phyloP scores from a whole-genome alignment of 176 grass and related monocot genomes.

The Aegilops umbellulata region DNA sequence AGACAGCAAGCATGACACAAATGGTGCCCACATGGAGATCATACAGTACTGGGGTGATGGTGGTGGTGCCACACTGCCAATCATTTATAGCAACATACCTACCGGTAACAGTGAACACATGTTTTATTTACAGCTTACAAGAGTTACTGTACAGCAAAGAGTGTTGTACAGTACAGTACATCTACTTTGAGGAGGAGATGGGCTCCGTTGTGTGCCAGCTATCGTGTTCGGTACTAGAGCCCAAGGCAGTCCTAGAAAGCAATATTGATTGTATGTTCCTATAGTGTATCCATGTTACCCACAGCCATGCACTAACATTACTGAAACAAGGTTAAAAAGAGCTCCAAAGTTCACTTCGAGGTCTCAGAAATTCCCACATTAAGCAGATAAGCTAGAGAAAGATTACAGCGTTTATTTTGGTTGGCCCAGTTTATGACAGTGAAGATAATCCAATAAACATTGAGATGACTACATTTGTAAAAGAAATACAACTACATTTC shows the following conservation, averaged over 20 bases:
- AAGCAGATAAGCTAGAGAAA: not conserved
- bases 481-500: not conserved
- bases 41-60: not conserved
- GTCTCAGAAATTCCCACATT: not conserved
- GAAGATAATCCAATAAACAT: not conserved
- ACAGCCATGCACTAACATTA: not conserved
- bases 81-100: slow-evolving; percentile 23
- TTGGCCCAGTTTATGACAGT: not conserved
- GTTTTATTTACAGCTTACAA: not conserved
- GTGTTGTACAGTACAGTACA: not conserved
- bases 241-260: slow-evolving; percentile 18
- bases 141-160: slow-evolving; percentile 8
- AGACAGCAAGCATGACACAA: slow-evolving; percentile 18
- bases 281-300: not conserved
- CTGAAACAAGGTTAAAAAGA: not conserved
- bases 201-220: slow-evolving; percentile 13
- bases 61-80: slow-evolving; percentile 15
- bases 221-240: not conserved
- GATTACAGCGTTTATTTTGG: not conserved
- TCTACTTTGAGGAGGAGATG: not conserved
- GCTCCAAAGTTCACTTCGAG: not conserved
- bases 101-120: not conserved
- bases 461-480: not conserved
- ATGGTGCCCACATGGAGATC: not conserved
- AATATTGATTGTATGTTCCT: not conserved